These are phyloP conservation scores for Mallotus repandus DNA, from an alignment of 441 rosid genomes.

Conservation along the genomic window DNA sequence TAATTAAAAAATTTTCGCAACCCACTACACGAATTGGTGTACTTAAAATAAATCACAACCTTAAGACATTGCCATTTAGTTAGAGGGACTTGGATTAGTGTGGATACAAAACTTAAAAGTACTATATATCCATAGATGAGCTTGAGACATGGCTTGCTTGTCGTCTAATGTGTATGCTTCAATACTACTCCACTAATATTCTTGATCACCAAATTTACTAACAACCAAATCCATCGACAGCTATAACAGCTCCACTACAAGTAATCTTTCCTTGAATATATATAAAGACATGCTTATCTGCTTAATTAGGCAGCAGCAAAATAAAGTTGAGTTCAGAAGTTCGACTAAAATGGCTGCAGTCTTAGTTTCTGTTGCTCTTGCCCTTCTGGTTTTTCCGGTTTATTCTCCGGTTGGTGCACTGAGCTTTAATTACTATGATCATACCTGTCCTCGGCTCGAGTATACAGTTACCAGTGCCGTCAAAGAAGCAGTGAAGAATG, in stretches of 20 bases:
- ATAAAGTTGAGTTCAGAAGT: not conserved
- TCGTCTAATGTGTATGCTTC: constrained; percentile 35
- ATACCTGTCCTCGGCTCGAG: constrained; percentile 48
- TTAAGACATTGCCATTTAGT: not conserved
- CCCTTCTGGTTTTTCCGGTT: constrained; percentile 28
- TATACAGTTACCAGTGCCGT: constrained; percentile 31
- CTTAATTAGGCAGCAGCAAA: not conserved
- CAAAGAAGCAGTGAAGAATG: constrained; percentile 36
- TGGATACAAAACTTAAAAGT: too few relatives aligned
- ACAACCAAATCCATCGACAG: constrained; percentile 34
- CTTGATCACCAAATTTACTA: constrained; percentile 57
- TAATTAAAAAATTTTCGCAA: too few relatives aligned
- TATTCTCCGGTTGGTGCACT: constrained; percentile 35
- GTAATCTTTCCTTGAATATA: not conserved
- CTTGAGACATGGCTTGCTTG: not conserved
- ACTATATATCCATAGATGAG: not conserved
- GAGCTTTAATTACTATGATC: constrained; percentile 42
- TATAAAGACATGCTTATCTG: constrained; percentile 18
- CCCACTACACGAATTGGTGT: too few relatives aligned
- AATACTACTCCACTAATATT: constrained; percentile 52
- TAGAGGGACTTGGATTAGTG: not conserved
- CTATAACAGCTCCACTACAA: constrained; percentile 32
- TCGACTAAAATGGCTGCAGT: constrained; percentile 24
- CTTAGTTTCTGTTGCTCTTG: constrained; percentile 24
- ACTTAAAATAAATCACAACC: too few relatives aligned